These are phyloP conservation scores for Tetrapisispora pingtungensis DNA, from an alignment of 805 yeast species.

Conservation along the genomic window DNA sequence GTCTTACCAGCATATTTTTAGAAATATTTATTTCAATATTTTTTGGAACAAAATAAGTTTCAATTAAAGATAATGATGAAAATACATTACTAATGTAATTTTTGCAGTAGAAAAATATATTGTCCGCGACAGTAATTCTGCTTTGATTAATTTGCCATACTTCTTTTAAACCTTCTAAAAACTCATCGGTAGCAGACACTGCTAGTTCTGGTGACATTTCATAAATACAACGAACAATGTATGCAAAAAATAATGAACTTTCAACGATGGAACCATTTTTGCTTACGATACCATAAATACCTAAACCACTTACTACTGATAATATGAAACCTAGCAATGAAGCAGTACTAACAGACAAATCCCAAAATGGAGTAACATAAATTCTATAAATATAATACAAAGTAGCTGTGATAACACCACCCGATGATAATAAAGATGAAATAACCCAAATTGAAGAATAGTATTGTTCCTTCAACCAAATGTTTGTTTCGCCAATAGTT, in stretches of 20 bases:
- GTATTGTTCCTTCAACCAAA: conserved; percentile 43
- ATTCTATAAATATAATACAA: conserved; percentile 74
- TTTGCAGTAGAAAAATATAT: conserved; percentile 24
- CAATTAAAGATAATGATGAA: background rate
- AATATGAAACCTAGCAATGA: conserved; percentile 79
- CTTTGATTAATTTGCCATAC: conserved; percentile 29
- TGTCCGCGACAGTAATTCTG: conserved; percentile 26
- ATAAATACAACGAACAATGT: conserved; percentile 85
- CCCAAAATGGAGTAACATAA: conserved; percentile 65
- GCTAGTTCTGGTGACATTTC: conserved; percentile 86
- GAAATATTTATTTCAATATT: background rate
- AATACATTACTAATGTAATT: conserved; percentile 8
- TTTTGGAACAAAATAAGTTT: background rate
- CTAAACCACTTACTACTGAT: conserved; percentile 62
- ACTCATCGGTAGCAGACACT: conserved; percentile 38
- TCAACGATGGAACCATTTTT: conserved; percentile 87
- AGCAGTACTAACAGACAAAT: conserved; percentile 63
- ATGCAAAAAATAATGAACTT: conserved; percentile 74
- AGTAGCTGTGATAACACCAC: conserved; percentile 65
- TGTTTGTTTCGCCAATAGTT: conserved; percentile 74
- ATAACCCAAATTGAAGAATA: conserved; percentile 75
- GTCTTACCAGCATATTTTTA: conserved; percentile 9
- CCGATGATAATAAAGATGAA: conserved; percentile 58
- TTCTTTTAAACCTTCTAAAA: conserved; percentile 31
- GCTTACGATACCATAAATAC: conserved; percentile 74